Base-by-base conservation (phyloP, 176 grass and related monocot species). In the Cocos nucifera region DNA sequence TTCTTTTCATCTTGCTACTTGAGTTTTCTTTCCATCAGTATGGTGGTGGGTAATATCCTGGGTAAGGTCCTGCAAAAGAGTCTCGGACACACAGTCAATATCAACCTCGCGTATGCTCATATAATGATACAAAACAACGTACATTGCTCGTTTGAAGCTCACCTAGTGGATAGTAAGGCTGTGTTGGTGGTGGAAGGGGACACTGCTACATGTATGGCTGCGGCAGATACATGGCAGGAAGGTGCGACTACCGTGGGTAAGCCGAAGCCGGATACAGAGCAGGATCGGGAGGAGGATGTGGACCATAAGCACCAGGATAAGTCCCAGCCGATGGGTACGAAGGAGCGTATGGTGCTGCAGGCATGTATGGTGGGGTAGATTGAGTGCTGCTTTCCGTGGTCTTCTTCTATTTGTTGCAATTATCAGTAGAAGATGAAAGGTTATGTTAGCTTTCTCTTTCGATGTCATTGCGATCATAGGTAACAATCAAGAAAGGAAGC, bases 151-250 rank as follows among this genome's bases (percentile, higher is more conserved):
- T 49, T 59, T 50, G 62, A 15, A 72, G 49, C 67, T 58, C 74
- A 95, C 90, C 86, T 50, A 83, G 86, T 62, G 70, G 78, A 53
- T 74, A 69, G 68, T 89, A 89, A 50, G 82, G 69, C 63, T 80
- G 76, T 54, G 57, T 58, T 25, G 50, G 5, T 8, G 77, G 39
- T 4, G 73, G 66, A 8, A 83, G 80, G 3, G 77, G 80, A 53
- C 86, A 82, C 12, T 76, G 78, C 75, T 85, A 72, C 28, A 49
- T 67, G 61, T 81, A 78, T 58, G 73, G 44, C 15, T 76, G 70
- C 1, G 79, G 72, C 4, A 72, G 72, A 51, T 79, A 73, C 35
- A 44, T 44, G 52, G 58, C 21, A 73, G 65, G 26, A 8, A 49
- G 44, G 14, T 67, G 56, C 5, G 28, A 4, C 28, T 30, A 5